Percentiles rank a stretch among this genome's conserved stretches.
These are phyloP conservation scores for Rhazya stricta DNA, from an alignment of 257 asterid genomes.

Conservation along the genomic window DNA sequence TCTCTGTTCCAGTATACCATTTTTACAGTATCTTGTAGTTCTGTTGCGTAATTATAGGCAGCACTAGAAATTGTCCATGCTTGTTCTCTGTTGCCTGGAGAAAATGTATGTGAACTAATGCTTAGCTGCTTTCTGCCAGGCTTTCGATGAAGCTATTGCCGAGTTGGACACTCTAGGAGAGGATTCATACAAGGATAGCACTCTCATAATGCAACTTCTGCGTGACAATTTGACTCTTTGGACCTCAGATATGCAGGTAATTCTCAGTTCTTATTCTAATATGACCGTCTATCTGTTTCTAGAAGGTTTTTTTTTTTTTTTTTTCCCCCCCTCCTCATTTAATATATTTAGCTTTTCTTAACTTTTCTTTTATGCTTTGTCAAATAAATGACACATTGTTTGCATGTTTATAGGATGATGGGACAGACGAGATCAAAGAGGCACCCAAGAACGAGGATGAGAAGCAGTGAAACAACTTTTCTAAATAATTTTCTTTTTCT, in stretches of 20 bases:
- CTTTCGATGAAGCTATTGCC: constrained; percentile 33
- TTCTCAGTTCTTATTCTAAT: neutral
- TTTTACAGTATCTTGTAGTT: neutral
- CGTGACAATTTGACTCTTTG: constrained; percentile 31
- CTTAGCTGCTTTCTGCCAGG: constrained; percentile 14
- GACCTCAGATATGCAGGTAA: constrained; percentile 36
- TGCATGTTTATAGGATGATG: constrained; percentile 24
- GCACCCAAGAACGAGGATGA: constrained; percentile 25
- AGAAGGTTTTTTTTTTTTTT: too few relatives aligned
- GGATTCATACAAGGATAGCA: constrained; percentile 35
- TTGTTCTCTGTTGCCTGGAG: neutral
- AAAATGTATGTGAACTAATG: neutral
- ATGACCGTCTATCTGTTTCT: neutral
- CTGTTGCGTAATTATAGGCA: neutral
- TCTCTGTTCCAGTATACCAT: neutral
- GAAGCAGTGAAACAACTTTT: constrained; percentile 15
- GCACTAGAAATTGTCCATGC: neutral
- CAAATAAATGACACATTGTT: neutral
- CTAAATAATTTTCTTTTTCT: neutral
- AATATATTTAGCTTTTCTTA: neutral
- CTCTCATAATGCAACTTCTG: constrained; percentile 35
- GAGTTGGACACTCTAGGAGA: constrained; percentile 34
- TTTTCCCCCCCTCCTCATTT: too few relatives aligned
- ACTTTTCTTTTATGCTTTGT: neutral
- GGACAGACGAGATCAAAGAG: constrained; percentile 30